A percentile compares a stretch with the other conserved stretches of the same genome.
phyloP scores from a whole-genome alignment of 352 stramenopile species.

The Globisporangium viniferum region DNA sequence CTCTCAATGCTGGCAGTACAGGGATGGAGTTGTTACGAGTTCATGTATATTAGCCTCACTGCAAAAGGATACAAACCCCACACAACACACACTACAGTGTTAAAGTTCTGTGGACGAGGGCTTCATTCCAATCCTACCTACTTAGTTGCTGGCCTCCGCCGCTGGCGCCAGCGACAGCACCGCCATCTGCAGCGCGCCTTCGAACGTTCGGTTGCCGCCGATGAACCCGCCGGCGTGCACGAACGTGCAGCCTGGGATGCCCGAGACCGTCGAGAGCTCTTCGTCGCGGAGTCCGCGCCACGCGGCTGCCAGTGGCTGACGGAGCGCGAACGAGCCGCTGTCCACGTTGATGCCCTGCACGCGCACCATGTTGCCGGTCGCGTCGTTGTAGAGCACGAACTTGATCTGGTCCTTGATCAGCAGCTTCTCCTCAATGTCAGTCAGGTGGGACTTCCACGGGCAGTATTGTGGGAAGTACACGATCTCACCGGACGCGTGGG shows the following conservation, averaged over 20 bases:
- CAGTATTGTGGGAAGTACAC: slow-evolving; percentile 90
- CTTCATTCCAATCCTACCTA: not conserved
- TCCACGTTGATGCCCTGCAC: slow-evolving; percentile 96
- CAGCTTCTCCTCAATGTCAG: slow-evolving; percentile 94
- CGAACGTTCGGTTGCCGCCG: slow-evolving; percentile 94
- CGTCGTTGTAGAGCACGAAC: slow-evolving; percentile 97
- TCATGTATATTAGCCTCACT: not conserved
- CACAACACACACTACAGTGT: not conserved
- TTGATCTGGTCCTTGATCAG: slow-evolving; percentile 90
- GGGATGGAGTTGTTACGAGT: not conserved
- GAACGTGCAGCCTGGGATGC: slow-evolving; percentile 95
- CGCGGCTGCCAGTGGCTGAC: slow-evolving; percentile 84
- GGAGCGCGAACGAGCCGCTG: slow-evolving; percentile 91
- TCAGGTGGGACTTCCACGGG: slow-evolving; percentile 96
- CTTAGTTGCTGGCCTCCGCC: not conserved
- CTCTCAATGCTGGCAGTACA: not conserved
- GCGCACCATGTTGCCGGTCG: slow-evolving; percentile 91
- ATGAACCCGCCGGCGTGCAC: slow-evolving; percentile 99
- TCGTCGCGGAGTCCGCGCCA: slow-evolving; percentile 96
- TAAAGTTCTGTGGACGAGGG: not conserved
- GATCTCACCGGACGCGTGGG: slow-evolving; percentile 92
- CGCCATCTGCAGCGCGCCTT: slow-evolving; percentile 96
- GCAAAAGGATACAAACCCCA: not conserved
- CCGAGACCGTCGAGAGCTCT: slow-evolving; percentile 82
- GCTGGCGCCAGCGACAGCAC: slow-evolving; percentile 41